A percentile compares a stretch with the other conserved stretches of the same genome.
These are phyloP conservation scores for Urochloa ruziziensis DNA, from an alignment of 176 grass and related monocot species.

Conservation along the genomic window DNA sequence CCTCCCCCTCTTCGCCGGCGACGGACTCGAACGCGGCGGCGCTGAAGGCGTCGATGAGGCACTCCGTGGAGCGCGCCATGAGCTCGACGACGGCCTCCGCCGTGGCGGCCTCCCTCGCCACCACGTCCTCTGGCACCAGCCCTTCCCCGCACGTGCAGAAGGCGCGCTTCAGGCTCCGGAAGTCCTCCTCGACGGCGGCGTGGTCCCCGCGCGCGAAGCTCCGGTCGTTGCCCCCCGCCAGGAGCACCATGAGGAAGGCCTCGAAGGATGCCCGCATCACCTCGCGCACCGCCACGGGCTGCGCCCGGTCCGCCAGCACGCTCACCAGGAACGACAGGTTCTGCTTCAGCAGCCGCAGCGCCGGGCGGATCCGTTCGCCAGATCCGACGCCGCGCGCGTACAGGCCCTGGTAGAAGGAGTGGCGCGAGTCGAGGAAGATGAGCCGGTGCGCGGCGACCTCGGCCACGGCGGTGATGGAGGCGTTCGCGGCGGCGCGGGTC, in stretches of 20 bases:
- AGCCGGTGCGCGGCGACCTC: slow-evolving; percentile 77
- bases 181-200: slow-evolving; percentile 61
- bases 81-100: slow-evolving; percentile 60
- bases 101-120: slow-evolving; percentile 46
- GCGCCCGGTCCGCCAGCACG: slow-evolving; percentile 59
- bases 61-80: slow-evolving; percentile 65
- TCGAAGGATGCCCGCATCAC: slow-evolving; percentile 68
- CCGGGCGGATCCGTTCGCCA: slow-evolving; percentile 49
- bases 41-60: slow-evolving; percentile 60
- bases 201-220: slow-evolving; percentile 58
- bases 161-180: slow-evolving; percentile 69
- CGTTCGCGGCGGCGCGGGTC: slow-evolving; percentile 46
- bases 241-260: slow-evolving; percentile 77
- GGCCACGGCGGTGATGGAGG: slow-evolving; percentile 56
- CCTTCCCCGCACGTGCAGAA: slow-evolving; percentile 76
- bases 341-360: slow-evolving; percentile 66
- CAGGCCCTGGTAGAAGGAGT: slow-evolving; percentile 55
- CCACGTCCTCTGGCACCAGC: slow-evolving; percentile 61
- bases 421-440: slow-evolving; percentile 70
- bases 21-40: slow-evolving; percentile 57
- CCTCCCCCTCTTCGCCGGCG: neutral
- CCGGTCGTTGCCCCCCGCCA: slow-evolving; percentile 64
- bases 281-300: slow-evolving; percentile 57
- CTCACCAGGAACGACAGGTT: slow-evolving; percentile 72
- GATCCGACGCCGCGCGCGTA: slow-evolving; percentile 47